phyloP scores from a whole-genome alignment of 345 rosid genomes.

The Camelina hispida region DNA sequence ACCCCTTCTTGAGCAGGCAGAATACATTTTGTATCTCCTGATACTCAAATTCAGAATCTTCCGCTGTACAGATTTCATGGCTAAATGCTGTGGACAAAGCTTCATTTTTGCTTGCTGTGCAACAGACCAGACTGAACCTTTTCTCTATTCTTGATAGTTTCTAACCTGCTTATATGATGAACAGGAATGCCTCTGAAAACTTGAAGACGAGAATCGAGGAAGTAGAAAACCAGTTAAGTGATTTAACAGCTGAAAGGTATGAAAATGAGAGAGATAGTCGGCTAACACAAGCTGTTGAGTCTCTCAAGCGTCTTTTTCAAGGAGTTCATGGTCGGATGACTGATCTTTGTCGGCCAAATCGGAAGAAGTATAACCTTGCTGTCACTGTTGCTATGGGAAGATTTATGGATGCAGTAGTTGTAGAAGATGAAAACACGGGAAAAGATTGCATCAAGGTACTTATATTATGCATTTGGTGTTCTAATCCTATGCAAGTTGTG shows the following conservation, averaged over 20 bases:
- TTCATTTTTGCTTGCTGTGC: not conserved
- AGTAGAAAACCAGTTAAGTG: conserved; percentile 85
- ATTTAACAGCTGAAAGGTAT: conserved; percentile 86
- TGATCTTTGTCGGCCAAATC: conserved; percentile 93
- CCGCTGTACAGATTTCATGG: not conserved
- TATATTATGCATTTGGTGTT: conserved; percentile 29
- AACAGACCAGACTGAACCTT: not conserved
- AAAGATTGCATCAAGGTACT: conserved; percentile 98
- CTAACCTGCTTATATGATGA: conserved; percentile 30
- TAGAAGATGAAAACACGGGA: conserved; percentile 92
- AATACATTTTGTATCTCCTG: conserved; percentile 18
- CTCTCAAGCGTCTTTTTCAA: conserved; percentile 85
- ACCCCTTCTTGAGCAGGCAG: conserved; percentile 25
- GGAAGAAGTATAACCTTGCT: conserved; percentile 93
- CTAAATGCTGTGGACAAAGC: not conserved
- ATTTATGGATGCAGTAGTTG: conserved; percentile 99
- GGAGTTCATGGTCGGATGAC: conserved; percentile 99
- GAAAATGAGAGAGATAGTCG: conserved; percentile 93
- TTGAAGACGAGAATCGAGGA: conserved; percentile 78
- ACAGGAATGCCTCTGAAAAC: conserved; percentile 71
- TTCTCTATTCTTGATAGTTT: conserved; percentile 15
- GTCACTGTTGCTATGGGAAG: conserved; percentile 98
- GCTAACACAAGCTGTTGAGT: conserved; percentile 89
- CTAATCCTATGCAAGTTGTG: conserved; percentile 32
- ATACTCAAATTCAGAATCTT: not conserved